Evolutionary conservation across 345 rosid genomes (phyloP), one percentile per base, ranked within the genome.

Genomic region (Lumnitzera littorea): DNA sequence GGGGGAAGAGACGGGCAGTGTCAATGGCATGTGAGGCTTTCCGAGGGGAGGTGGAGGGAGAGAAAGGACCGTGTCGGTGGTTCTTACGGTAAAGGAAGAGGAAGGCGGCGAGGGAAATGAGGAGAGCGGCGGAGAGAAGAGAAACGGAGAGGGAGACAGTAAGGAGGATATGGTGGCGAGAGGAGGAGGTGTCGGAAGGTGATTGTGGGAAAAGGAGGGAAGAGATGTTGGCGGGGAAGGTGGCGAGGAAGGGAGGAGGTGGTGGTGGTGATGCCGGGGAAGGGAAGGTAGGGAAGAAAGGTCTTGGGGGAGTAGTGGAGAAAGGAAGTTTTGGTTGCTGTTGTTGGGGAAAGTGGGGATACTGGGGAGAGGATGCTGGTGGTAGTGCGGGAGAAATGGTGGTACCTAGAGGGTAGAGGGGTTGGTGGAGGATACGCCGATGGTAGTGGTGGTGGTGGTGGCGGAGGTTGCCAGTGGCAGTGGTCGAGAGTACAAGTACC

Each of bases 181-280:
- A 72, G 67, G 76, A 49, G 20, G 67, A 25, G 14, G 68, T 49
- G n/a, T 69, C 36, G 64, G 81, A 66, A 24, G 77, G 66, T 12
- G 77, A 69, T 23, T 74, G 76, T 16, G 97, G 94, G 56, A 85
- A 55, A 69, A 83, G 84, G 55, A 91, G 80, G 50, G 91, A 83
- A 51, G 97, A 86, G 55, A 90, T 82, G 78, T 94, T 90, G 60
- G 99, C 96, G 50, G 99, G 99, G 57, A 94, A 88, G 31, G 99
- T 78, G 7, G 83, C 73, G 64, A 82, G 71, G 14, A 75, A 15
- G 54, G 85, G 55, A 0, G 80, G 24, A 5, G 77, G 48, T 0
- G 88, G 67, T 13, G 85, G 83, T 11, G 78, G 79, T 17, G 80
- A 74, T 0, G 96, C 73, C 1, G 77, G 63, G 13, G 82, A 60